Evolutionary conservation across 306 rosid genomes (phyloP), one percentile per base, ranked within the genome.

Genomic region (Fragaria vesca): DNA sequence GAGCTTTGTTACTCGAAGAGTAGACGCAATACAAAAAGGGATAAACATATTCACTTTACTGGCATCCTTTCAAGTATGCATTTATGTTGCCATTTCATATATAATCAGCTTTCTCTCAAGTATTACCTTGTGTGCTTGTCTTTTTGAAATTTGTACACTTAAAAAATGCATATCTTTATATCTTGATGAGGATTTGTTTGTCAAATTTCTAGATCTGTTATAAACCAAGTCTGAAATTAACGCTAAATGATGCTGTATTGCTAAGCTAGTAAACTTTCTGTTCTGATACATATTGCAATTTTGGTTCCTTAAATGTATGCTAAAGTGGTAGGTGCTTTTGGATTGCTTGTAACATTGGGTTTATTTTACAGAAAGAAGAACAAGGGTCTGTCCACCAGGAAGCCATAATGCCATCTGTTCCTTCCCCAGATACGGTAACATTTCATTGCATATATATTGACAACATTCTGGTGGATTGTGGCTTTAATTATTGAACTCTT

Each of bases 1-100:
- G 81, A 95, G 97, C 85, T 95, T 95, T 85, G 97, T 97, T 70
- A 92, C 93, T n/a, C 88, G 98, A 77, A 87, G 79, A 87, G 98
- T 95, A 65, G 93, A 95, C 72, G 98, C 98, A 20, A 86, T 92
- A 76, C 98, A 95, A 79, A 95, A 86, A 79, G 98, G 98, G 84
- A 86, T 70, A 21, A 32, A 88, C 82, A 88, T 95, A 78, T 95
- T 95, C 87, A 89, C 97, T 70, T 76, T 95, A 83, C 46, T 88
- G 51, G 96, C 98, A 75, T 95, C 98, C 71, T 95, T 95, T 84
- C 95, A 95, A 69, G 98, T 92, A 92, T 82, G 77, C 71, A 68
- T 9, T 57, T 74, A 54, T 6, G 46, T 74, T 73, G 80, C 45
- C 73, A 76, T 54, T 73, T 78, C 66, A 71, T 74, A 66, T 73